phyloP scores from a whole-genome alignment of 228 moss, liverwort and hornwort species.

The Sphagnum fallax region DNA sequence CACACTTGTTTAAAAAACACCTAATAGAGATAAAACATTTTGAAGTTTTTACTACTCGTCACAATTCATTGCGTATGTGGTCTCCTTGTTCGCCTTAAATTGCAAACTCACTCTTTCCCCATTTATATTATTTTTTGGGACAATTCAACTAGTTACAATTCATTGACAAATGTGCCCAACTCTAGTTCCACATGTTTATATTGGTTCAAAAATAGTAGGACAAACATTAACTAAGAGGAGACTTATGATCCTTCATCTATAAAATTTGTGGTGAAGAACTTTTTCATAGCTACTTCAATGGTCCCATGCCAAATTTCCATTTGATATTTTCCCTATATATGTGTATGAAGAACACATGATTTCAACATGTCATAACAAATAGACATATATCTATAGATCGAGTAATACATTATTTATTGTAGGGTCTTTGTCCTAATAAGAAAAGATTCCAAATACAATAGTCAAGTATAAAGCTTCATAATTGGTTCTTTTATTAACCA shows the following conservation, averaged over 20 bases:
- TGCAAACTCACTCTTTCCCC: not conserved
- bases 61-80: too few species aligned
- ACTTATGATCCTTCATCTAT: constrained; percentile 54
- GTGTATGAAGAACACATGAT: not conserved
- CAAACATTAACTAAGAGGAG: not conserved
- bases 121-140: not conserved
- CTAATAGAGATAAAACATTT: too few species aligned
- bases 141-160: not conserved
- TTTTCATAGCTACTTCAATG: constrained; percentile 64
- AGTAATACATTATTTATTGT: too few species aligned
- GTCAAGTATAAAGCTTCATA: too few species aligned
- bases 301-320: constrained; percentile 81
- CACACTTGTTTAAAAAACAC: too few species aligned
- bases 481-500: too few species aligned
- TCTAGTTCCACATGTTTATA: too few species aligned
- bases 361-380: not conserved
- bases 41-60: not conserved
- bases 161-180: not conserved
- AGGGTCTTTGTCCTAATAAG: too few species aligned
- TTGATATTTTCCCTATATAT: constrained; percentile 21
- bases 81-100: too few species aligned
- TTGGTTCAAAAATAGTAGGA: not conserved
- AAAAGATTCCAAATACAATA: too few species aligned
- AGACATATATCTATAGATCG: not conserved
- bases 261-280: constrained; percentile 54